Conservation (phyloP, 2,329 filamentous ascomycete genomes). For the Zalaria sp. region DNA sequence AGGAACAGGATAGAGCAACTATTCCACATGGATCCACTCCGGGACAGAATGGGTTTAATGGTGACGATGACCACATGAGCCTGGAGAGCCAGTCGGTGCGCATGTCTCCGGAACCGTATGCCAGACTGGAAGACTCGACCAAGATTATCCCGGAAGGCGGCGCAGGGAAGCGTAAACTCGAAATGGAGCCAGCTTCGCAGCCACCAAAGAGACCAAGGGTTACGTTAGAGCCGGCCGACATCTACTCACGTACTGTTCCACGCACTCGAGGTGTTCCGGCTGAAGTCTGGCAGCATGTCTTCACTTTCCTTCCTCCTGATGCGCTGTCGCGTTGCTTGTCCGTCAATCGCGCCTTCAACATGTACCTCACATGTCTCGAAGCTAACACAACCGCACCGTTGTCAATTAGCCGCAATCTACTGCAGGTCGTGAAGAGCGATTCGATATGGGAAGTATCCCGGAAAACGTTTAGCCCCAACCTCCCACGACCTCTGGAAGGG, state of each 20-base stretch:
- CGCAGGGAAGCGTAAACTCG: slow-evolving; percentile 5
- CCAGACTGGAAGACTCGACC: too few species aligned
- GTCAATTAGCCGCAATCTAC: background rate
- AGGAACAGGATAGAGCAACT: background rate
- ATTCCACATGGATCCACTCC: too few species aligned
- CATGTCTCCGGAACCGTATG: too few species aligned
- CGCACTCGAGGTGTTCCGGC: slow-evolving; percentile 2
- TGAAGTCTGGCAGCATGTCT: slow-evolving; percentile 15
- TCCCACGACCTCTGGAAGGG: slow-evolving; percentile 53
- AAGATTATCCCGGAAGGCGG: too few species aligned
- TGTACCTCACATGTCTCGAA: slow-evolving; percentile 12
- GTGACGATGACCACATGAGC: too few species aligned
- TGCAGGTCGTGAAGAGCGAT: slow-evolving; percentile 40
- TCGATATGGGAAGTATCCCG: slow-evolving; percentile 58
- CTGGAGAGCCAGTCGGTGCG: too few species aligned
- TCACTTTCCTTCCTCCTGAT: slow-evolving; percentile 16
- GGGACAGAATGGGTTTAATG: too few species aligned
- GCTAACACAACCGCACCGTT: slow-evolving; percentile 2
- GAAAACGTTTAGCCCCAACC: slow-evolving; percentile 47
- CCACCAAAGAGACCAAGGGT: slow-evolving; percentile 1
- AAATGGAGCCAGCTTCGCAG: background rate
- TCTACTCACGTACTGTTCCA: slow-evolving; percentile 2
- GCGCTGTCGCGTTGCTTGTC: slow-evolving; percentile 17
- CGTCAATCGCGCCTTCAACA: slow-evolving; percentile 16
- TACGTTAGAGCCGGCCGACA: slow-evolving; percentile 1